Conservation (phyloP, 768 basidiomycete genomes). For the Termitomyces sp. region DNA sequence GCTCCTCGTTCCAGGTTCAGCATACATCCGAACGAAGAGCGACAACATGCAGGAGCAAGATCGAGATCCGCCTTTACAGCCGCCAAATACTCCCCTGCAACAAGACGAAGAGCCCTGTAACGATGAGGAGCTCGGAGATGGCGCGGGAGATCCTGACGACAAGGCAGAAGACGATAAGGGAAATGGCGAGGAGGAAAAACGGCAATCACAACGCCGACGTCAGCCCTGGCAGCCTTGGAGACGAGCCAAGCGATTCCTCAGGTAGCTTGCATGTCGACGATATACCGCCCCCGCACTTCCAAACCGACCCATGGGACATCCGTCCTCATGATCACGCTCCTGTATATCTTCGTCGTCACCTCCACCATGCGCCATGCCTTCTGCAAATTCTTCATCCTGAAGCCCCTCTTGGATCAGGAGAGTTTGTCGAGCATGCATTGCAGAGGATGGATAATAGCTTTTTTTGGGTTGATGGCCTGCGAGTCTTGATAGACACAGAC, state of each 20-base stretch:
- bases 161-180: not conserved
- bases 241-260: not conserved
- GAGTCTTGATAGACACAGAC: no score
- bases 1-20: not conserved
- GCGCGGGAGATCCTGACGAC: not conserved
- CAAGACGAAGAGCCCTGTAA: not conserved
- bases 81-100: not conserved
- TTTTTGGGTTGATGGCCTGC: no score
- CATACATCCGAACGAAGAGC: not conserved
- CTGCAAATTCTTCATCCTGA: no score
- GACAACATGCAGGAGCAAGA: not conserved
- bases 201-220: not conserved
- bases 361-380: no score
- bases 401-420: no score
- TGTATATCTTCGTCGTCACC: no score
- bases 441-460: no score
- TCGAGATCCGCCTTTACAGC: not conserved
- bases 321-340: no score
- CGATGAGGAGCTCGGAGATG: not conserved
- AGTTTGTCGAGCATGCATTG: no score
- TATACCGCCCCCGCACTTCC: not conserved
- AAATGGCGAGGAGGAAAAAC: not conserved
- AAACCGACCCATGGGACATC: not conserved
- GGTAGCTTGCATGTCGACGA: not conserved
- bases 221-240: not conserved